phyloP scores from a whole-genome alignment of 2,329 filamentous ascomycete genomes.

The Bertia moriformis region DNA sequence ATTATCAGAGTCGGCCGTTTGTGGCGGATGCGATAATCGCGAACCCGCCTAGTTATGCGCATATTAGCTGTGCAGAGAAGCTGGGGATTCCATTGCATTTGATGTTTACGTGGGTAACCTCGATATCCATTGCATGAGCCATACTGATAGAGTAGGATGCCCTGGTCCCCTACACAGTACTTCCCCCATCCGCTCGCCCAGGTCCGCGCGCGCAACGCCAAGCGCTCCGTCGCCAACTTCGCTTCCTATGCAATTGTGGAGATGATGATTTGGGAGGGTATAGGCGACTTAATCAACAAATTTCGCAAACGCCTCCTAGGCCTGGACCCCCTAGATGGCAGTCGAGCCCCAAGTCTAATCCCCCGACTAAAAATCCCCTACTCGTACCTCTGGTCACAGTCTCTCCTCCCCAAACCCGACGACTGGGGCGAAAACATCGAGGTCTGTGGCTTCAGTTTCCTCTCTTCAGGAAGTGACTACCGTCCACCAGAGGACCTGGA shows the following conservation, averaged over 20 bases:
- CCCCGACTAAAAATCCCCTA: constrained; percentile 65
- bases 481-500: constrained; percentile 50
- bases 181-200: constrained; percentile 82
- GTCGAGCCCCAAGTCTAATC: constrained; percentile 72
- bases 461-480: constrained; percentile 52
- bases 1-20: constrained; percentile 18
- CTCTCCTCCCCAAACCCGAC: constrained; percentile 62
- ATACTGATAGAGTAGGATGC: constrained; percentile 44
- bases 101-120: constrained; percentile 24
- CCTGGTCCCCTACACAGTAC: constrained; percentile 71
- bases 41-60: constrained; percentile 34
- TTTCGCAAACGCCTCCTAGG: constrained; percentile 65
- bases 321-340: constrained; percentile 62
- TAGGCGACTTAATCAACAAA: constrained; percentile 80
- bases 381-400: constrained; percentile 84
- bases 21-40: constrained; percentile 39
- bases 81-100: constrained; percentile 32
- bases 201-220: constrained; percentile 61
- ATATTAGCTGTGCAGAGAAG: constrained; percentile 34
- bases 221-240: constrained; percentile 66
- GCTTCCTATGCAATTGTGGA: constrained; percentile 74
- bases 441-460: constrained; percentile 65
- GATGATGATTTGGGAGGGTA: constrained; percentile 83
- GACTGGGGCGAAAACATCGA: constrained; percentile 63
- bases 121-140: neutral